A percentile compares a stretch with the other conserved stretches of the same genome.
These are phyloP conservation scores for Eucalyptus tenuipes DNA, from an alignment of 345 rosid genomes.

Conservation along the genomic window DNA sequence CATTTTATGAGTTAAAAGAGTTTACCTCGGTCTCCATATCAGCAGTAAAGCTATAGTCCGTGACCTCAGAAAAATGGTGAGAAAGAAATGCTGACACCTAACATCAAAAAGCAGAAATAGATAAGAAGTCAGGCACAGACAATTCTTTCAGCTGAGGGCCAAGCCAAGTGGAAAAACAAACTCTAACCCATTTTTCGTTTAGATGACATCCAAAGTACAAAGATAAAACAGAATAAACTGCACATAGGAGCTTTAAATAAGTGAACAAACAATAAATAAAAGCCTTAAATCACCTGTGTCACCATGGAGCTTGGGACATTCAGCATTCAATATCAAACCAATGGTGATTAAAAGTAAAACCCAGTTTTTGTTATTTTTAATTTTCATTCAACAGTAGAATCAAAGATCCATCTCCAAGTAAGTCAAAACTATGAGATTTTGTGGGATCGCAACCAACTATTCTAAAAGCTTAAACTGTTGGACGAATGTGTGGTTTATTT, in stretches of 20 bases:
- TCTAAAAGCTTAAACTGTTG: too few species aligned
- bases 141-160: not conserved
- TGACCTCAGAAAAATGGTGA: slow-evolving; percentile 78
- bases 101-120: not conserved
- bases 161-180: not conserved
- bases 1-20: not conserved
- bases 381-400: not conserved
- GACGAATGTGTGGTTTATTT: too few species aligned
- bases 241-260: not conserved
- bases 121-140: not conserved
- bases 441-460: too few species aligned
- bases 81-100: slow-evolving; percentile 96
- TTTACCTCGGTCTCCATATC: slow-evolving; percentile 96
- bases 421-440: not conserved
- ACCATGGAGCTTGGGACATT: not conserved
- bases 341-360: not conserved
- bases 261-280: not conserved
- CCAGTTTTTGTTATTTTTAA: not conserved
- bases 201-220: not conserved
- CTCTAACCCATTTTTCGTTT: not conserved
- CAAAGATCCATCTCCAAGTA: not conserved
- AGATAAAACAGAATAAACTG: not conserved
- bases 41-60: slow-evolving; percentile 95
- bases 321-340: not conserved
- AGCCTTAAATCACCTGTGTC: not conserved